A percentile compares a stretch with the other conserved stretches of the same genome.
Evolutionary conservation across 1,284 basidiomycete species (phyloP).

Genomic region (Kwoniella shivajii): DNA sequence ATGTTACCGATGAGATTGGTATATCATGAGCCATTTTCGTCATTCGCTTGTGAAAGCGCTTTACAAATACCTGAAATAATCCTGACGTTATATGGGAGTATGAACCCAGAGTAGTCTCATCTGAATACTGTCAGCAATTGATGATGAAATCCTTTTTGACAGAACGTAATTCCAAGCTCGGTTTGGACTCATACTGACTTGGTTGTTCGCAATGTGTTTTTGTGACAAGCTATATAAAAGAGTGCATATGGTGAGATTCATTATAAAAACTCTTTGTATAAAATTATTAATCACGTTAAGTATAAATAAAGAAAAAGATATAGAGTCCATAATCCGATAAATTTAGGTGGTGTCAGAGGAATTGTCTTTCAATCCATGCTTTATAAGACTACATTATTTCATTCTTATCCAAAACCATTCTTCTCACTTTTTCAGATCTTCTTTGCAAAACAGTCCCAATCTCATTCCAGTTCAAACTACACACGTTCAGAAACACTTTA

Average conservation of each 20-base stretch:
- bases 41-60: too few relatives aligned
- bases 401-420: background rate
- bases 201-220: too few relatives aligned
- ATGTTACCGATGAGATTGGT: background rate
- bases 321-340: background rate
- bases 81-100: too few relatives aligned
- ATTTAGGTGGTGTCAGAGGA: background rate
- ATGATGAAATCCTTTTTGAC: too few relatives aligned
- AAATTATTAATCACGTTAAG: background rate
- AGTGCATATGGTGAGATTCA: slow-evolving; percentile 5
- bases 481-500: background rate
- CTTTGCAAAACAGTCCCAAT: background rate
- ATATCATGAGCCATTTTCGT: background rate
- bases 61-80: too few relatives aligned
- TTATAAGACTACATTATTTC: background rate
- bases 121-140: too few relatives aligned
- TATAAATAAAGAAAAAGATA: background rate
- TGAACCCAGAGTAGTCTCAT: too few relatives aligned
- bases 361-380: background rate
- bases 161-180: too few relatives aligned
- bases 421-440: background rate
- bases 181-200: too few relatives aligned
- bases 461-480: background rate
- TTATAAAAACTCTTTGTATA: background rate
- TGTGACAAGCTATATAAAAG: too few relatives aligned